phyloP scores from a whole-genome alignment of 2,329 filamentous ascomycete species.

The Venturia asperata region DNA sequence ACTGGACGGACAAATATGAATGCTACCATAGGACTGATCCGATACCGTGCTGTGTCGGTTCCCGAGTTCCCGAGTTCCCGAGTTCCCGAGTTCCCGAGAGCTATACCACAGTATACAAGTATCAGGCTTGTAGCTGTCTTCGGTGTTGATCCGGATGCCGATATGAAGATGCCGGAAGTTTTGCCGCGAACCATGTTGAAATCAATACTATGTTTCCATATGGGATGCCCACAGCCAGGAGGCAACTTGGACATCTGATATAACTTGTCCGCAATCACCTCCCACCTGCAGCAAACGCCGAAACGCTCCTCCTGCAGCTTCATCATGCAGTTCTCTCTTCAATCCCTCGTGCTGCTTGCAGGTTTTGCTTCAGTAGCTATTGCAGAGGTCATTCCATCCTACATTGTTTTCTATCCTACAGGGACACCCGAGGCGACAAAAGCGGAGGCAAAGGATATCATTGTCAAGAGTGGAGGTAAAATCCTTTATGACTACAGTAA shows the following conservation, averaged over 20 bases:
- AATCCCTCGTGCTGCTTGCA: not conserved
- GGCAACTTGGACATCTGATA: not conserved
- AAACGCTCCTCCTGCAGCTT: not conserved
- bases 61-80: no score
- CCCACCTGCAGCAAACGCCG: no score
- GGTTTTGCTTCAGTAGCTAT: not conserved
- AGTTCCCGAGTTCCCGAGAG: no score
- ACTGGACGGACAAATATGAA: no score
- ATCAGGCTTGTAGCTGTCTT: no score
- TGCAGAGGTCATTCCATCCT: not conserved
- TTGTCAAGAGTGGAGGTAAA: not conserved
- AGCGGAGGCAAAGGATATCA: not conserved
- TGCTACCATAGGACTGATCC: no score
- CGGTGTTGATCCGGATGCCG: no score
- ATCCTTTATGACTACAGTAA: not conserved
- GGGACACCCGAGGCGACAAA: not conserved
- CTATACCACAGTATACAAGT: no score
- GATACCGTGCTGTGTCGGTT: no score
- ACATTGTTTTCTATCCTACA: not conserved
- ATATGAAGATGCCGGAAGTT: not conserved
- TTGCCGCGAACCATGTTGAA: not conserved
- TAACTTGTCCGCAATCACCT: not conserved
- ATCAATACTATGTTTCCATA: not conserved
- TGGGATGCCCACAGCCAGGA: not conserved
- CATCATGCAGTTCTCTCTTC: slow-evolving; percentile 6